These are phyloP conservation scores for Penicillium sp. DNA, from an alignment of 2,329 filamentous ascomycete genomes.

Conservation along the genomic window DNA sequence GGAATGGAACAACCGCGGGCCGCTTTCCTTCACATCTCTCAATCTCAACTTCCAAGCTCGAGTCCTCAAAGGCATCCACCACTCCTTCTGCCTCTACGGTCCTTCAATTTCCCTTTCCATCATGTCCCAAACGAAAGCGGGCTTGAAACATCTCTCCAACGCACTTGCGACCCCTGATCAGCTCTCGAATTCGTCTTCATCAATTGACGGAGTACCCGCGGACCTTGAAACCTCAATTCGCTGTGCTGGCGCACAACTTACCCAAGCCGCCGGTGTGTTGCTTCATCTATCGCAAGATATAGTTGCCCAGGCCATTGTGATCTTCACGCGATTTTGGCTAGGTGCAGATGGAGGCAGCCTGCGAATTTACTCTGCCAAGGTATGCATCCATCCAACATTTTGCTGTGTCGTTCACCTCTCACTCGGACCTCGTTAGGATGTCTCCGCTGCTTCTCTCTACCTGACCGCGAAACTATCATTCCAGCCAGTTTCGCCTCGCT, in stretches of 20 bases:
- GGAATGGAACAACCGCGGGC: conserved; percentile 3
- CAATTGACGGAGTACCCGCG: conserved; percentile 45
- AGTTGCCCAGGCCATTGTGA: conserved; percentile 80
- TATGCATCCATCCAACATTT: conserved; percentile 17
- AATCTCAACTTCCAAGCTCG: background rate
- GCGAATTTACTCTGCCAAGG: conserved; percentile 46
- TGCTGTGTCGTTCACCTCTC: background rate
- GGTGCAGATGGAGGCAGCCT: conserved; percentile 49
- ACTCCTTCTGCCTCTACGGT: conserved; percentile 16
- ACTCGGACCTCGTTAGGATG: conserved; percentile 57
- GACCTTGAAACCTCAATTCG: conserved; percentile 48
- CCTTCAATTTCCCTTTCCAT: conserved; percentile 12
- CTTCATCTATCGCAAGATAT: conserved; percentile 82
- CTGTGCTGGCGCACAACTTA: conserved; percentile 49
- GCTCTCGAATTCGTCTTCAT: conserved; percentile 47
- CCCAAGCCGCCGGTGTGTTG: conserved; percentile 61
- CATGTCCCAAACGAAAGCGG: conserved; percentile 29
- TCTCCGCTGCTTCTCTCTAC: conserved; percentile 80
- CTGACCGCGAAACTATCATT: conserved; percentile 81
- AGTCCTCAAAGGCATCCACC: background rate
- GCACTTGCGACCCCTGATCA: conserved; percentile 49
- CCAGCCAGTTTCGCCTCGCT: conserved; percentile 72
- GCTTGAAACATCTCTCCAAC: conserved; percentile 46
- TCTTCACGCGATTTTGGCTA: conserved; percentile 81
- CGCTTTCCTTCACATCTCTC: background rate